Base-by-base conservation (phyloP, 495 filamentous ascomycete species). In the Astrocystis sublimbata region DNA sequence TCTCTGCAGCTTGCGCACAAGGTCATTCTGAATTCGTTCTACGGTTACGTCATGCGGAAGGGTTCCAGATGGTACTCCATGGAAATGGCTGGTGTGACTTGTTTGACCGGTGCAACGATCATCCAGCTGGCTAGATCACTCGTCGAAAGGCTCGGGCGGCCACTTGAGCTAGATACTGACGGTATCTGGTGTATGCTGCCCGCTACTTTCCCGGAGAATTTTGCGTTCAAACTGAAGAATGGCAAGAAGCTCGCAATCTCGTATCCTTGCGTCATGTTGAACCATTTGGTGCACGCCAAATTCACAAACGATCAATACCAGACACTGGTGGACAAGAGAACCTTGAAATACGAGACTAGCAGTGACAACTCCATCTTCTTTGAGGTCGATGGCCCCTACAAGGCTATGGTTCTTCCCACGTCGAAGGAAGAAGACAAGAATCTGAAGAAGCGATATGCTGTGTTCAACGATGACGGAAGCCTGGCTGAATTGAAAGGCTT, bases 181-280 rank as follows among this genome's bases (percentile, higher is more conserved):
- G 94, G 94, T 86, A 99, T 99, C 70, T 99, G 94, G 94, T 99
- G 94, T 81, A 99, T 99, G 86, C 82, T 99, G 67, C 94, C 94
- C 0, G 94, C 92, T 3, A 93, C 91, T 0, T 99, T 99, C 69
- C 94, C 94, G 0, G 94, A 99, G 68, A 97, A 99, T 73, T 96
- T 97, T 72, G 84, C 88, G 7, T 99, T 99, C 80, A 92, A 87
- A 52, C 74, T 98, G 54, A 92, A 92, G 71, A 94, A 92, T 68
- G 96, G 94, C 58, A 98, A 97, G 81, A 98, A 97, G 69, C 70
- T 97, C 58, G 80, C 90, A 15, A 93, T 99, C 57, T 98, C 96
- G 0, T 99, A 98, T 68, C 94, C 94, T 36, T 99, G 94, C 76
- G 93, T 97, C 65, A 99, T 99, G 94, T 83, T 99, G 73, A 99